These are phyloP conservation scores for Knoxia roxburghii DNA, from an alignment of 257 asterid genomes.

Conservation along the genomic window DNA sequence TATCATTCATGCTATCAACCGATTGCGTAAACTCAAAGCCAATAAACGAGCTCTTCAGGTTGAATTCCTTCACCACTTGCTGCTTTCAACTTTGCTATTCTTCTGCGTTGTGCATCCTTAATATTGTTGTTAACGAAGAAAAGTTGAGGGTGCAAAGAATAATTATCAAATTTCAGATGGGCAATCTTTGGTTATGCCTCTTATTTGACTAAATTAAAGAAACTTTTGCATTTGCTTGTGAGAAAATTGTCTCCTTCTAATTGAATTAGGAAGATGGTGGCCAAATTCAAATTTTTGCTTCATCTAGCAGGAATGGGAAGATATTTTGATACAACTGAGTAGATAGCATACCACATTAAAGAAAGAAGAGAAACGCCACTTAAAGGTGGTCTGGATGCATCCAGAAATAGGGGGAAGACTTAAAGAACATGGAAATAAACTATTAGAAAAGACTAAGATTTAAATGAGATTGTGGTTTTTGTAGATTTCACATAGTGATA, in stretches of 20 bases:
- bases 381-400: no score
- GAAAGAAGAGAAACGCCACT: no score
- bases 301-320: no score
- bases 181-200: not conserved
- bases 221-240: not conserved
- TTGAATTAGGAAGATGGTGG: not conserved
- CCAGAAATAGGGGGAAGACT: no score
- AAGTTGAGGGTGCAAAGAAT: not conserved
- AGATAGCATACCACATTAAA: no score
- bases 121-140: conserved; percentile 43
- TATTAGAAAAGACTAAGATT: no score
- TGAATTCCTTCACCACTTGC: not conserved
- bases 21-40: conserved; percentile 63
- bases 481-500: no score
- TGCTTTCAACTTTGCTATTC: no score
- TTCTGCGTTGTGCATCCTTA: conserved; percentile 13
- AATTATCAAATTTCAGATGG: not conserved
- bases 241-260: not conserved
- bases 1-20: conserved; percentile 63
- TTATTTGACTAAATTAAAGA: not conserved
- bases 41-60: conserved; percentile 80
- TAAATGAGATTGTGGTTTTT: no score
- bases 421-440: no score
- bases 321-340: no score
- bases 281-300: conserved; percentile 1